Evolutionary conservation across 83 land plant genomes (phyloP).

Genomic region (Larix sibirica): DNA sequence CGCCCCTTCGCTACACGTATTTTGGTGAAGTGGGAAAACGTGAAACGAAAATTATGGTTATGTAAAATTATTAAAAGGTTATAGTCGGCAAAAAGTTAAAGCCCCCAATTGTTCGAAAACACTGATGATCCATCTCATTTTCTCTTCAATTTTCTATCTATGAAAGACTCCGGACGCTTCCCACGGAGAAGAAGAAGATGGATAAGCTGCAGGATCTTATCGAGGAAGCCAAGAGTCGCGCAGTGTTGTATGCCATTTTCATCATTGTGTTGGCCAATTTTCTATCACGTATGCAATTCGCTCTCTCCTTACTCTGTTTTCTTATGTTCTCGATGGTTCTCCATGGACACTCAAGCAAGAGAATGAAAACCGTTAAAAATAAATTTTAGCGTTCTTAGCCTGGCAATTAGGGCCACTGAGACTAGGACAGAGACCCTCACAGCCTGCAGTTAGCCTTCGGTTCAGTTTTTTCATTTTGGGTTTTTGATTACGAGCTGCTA

Average conservation of each 20-base stretch:
- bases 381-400: neutral
- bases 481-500: neutral
- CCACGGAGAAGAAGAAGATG: slow-evolving; percentile 38
- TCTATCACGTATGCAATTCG: slow-evolving; percentile 37
- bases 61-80: too few relatives aligned
- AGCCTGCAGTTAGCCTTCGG: neutral
- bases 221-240: slow-evolving; percentile 57
- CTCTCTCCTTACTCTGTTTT: neutral
- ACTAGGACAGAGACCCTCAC: neutral
- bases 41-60: too few relatives aligned
- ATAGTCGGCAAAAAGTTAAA: too few relatives aligned
- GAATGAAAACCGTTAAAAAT: neutral
- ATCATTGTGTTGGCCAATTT: slow-evolving; percentile 35
- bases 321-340: neutral
- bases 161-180: too few relatives aligned
- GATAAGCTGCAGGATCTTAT: slow-evolving; percentile 54
- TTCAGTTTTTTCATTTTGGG: neutral
- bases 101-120: too few relatives aligned
- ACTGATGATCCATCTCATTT: too few relatives aligned
- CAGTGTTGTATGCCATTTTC: slow-evolving; percentile 43
- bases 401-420: neutral
- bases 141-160: too few relatives aligned
- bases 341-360: too few relatives aligned
- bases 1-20: too few relatives aligned
- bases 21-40: too few relatives aligned